Base-by-base conservation (phyloP, 805 yeast species). In the Cephaloascus fragrans region DNA sequence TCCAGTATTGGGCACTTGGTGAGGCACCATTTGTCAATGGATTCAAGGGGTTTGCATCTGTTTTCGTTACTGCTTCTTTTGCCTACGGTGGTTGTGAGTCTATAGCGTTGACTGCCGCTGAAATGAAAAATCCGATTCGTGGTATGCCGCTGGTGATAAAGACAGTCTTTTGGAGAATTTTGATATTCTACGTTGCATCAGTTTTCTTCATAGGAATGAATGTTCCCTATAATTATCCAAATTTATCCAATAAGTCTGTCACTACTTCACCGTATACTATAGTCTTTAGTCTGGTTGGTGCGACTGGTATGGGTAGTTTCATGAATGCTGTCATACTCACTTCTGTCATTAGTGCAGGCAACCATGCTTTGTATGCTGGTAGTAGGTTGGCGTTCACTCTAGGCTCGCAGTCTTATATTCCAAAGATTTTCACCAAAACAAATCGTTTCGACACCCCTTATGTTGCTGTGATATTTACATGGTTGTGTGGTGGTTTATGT, bases 281-380 rank as follows among this genome's bases (percentile, higher is more conserved):
- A 45, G 66, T 64, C 16, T 64, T 65, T 47, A 63, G 59, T 44
- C 55, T 61, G 55, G 67, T 57, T 8, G 71, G 71, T 19, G 65
- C 69, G 20, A 54, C 56, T 38, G 70, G 59, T 26, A 64, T 55
- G 39, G 69, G 67, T 16, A 53, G 64, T 18, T 65, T 63, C 44
- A 63, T 65, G 64, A 75, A 75, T 53, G 80, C 76, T 2, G 73
- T 75, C 23, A 73, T 75, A 43, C 49, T 75, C 55, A 69, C 76
- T 4, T 69, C 79, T 15, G 71, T 74, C 26, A 56, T 75, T 39
- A 71, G 78, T 29, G 76, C 76, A 23, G 74, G 77, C 44, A 73
- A 73, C 49, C 75, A 71, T 43, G 75, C 75, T 3, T 54, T 73
- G 18, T 73, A 58, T 47, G 75, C 76, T 19, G 73, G 75, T 26